Base-by-base conservation (phyloP, 140 eudicot species). In the Bidens hawaiensis region DNA sequence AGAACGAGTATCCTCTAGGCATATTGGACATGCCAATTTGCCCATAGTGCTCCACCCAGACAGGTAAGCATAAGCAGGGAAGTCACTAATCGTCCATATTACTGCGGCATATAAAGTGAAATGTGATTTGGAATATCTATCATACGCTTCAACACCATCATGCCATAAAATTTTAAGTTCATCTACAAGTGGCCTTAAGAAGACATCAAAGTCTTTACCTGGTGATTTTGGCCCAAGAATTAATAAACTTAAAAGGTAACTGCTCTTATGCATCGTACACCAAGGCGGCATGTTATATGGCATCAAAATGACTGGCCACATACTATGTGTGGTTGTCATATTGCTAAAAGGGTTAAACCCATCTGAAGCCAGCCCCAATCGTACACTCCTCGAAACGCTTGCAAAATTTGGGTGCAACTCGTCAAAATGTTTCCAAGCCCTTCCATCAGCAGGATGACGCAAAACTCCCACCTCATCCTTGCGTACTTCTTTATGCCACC, bases 401-500 rank as follows among this genome's bases (percentile, higher is more conserved):
- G 6, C 57, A 21, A 50, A 22, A 2, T 22, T 21, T 10, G 16
- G 45, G 13, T 40, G 4, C 45, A 40, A 0, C 45, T 40, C 45
- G 13, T 40, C 45, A 12, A 40, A 40, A 40, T 40, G 16, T 40
- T 40, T 40, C 45, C 45, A 40, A 40, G 45, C 45, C 45, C 45
- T 26, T 53, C 60, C 60, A 26, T 26, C 23, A n/a, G 40, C 40
- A 1, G 40, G 60, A 53, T 53, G 60, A 12, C 38, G 22, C 22
- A 53, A 53, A 25, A 53, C 23, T 24, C 60, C 40, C 2, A 2
- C 12, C 17, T 53, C 60, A 26, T 26, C 60, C 4, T 53, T 26
- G 22, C 40, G 40, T 23, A 53, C 15, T 53, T 53, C 60, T 53
- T 53, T 26, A 53, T 53, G 60, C 60, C 60, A 53, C 38, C 60